Conservation (phyloP, 192 early-diverging fungal genomes). For the Glomus cerebriforme region DNA sequence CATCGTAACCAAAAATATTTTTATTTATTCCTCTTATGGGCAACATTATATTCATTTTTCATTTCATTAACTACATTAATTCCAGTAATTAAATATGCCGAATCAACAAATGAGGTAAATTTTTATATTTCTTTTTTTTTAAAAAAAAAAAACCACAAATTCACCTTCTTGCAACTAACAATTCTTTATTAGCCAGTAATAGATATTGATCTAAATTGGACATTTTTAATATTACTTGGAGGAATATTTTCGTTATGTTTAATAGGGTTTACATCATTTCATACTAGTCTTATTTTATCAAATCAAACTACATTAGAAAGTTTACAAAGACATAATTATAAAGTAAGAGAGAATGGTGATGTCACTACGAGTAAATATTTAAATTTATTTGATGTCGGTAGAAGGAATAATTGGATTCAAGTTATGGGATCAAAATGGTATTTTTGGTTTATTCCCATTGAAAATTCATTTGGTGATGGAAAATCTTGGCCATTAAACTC, state of each 20-base stretch:
- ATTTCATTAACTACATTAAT: constrained; percentile 38
- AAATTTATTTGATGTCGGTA: constrained; percentile 47
- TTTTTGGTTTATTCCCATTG: constrained; percentile 57
- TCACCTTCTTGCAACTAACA: not conserved
- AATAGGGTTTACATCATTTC: constrained; percentile 41
- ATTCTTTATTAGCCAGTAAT: constrained; percentile 27
- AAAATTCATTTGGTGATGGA: constrained; percentile 39
- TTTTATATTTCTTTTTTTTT: not conserved
- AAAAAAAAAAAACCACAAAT: not conserved
- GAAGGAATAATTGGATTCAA: constrained; percentile 56
- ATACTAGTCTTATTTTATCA: constrained; percentile 37
- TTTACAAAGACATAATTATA: constrained; percentile 42
- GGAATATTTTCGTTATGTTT: constrained; percentile 43
- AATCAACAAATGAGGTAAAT: constrained; percentile 9
- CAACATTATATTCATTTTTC: constrained; percentile 40
- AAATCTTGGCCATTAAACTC: constrained; percentile 28
- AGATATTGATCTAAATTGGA: constrained; percentile 43
- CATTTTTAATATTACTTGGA: constrained; percentile 41
- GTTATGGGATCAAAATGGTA: constrained; percentile 56
- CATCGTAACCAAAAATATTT: constrained; percentile 46
- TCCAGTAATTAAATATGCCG: constrained; percentile 31
- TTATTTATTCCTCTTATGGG: constrained; percentile 44
- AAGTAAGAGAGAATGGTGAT: constrained; percentile 35
- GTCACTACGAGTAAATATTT: constrained; percentile 42
- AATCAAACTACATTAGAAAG: constrained; percentile 49